Evolutionary conservation across 306 rosid species (phyloP), one percentile per base, ranked within the genome.

Genomic region (Lathyrus sativus): DNA sequence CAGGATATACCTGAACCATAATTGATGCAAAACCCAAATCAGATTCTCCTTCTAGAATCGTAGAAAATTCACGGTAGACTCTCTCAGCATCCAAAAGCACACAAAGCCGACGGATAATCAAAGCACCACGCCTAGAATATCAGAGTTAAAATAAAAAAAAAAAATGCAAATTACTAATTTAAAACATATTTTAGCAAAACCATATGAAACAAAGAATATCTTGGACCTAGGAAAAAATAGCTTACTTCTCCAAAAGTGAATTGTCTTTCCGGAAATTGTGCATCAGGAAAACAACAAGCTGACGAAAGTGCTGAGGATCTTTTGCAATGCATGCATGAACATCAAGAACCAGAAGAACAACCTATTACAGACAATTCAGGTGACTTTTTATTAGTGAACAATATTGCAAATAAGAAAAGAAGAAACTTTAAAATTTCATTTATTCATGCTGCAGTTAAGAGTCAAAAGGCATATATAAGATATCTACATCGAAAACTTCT

Each of bases 271-370:
- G 93, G 64, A 95, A 95, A 78, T 81, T 88, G 83, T 91, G 83
- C 62, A 91, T 90, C 46, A 95, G 87, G 79, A 80, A 88, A 79
- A 84, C 89, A 42, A 95, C 91, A 79, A 95, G 96, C 61, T 88
- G 89, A 54, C 71, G 88, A 68, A 95, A 95, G 83, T 91, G 97
- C 57, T 78, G 87, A 69, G 73, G 83, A 77, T 95, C 99, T 80
- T 84, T 71, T 18, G 99, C 97, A 62, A 95, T 95, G 84, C 92
- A 84, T 13, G 99, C 99, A 77, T 88, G 97, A 80, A 95, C 87
- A 54, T 95, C 96, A 28, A 95, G 95, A 79, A 90, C 99, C 70
- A 95, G 88, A 63, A 95, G 97, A 72, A 95, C 99, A 71, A 95
- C 99, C 99, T 95, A 74, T 62, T 65, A 58, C 66, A 44, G 37